Percentiles rank a stretch among this genome's conserved stretches.
Evolutionary conservation across 768 basidiomycete species (phyloP).

Genomic region (Psilocybe azurescens): DNA sequence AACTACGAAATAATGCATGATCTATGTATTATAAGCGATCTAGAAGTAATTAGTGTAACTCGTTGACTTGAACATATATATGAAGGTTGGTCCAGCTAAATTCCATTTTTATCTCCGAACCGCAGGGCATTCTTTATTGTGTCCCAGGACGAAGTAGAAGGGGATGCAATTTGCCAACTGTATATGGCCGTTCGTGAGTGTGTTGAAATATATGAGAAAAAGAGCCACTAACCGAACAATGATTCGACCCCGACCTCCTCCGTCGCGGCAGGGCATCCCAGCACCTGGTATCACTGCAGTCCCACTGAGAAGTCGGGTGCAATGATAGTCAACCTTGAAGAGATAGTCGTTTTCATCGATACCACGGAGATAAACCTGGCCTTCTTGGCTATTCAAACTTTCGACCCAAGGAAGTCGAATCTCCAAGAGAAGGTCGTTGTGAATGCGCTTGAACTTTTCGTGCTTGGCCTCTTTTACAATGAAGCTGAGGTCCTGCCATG

Average conservation of each 20-base stretch:
- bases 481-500: conserved; percentile 65
- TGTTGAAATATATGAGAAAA: not conserved
- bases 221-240: conserved; percentile 28
- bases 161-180: conserved; percentile 33
- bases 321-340: conserved; percentile 51
- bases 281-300: conserved; percentile 51
- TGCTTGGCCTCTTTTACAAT: conserved; percentile 58
- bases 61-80: not conserved
- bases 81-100: not conserved
- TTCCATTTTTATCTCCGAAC: conserved; percentile 19
- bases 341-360: conserved; percentile 55
- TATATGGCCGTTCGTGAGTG: conserved; percentile 11
- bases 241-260: conserved; percentile 26
- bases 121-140: conserved; percentile 12
- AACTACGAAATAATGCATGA: not conserved
- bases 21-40: not conserved
- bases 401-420: conserved; percentile 62
- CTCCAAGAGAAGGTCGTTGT: conserved; percentile 54
- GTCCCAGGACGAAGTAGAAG: conserved; percentile 23
- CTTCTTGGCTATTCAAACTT: conserved; percentile 46
- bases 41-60: not conserved
- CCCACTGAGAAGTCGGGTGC: conserved; percentile 47
- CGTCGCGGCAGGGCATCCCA: conserved; percentile 60
- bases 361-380: conserved; percentile 51
- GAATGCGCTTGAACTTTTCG: conserved; percentile 52